A percentile compares a stretch with the other conserved stretches of the same genome.
These are phyloP conservation scores for Austropuccinia psidii DNA, from an alignment of 1,284 basidiomycete genomes.

Conservation along the genomic window DNA sequence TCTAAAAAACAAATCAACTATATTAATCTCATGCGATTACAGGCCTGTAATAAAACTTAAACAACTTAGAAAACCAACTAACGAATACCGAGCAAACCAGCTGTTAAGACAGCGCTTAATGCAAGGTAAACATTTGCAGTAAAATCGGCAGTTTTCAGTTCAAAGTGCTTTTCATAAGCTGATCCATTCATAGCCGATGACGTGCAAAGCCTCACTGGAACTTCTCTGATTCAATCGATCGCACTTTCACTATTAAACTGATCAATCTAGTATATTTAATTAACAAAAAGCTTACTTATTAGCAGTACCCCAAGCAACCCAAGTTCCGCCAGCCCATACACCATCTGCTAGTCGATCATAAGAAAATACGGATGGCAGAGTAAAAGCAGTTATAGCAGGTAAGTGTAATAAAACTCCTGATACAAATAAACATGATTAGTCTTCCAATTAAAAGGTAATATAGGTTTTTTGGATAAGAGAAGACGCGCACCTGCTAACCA, in stretches of 20 bases:
- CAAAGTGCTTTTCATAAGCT: constrained; percentile 14
- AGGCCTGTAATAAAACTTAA: too few relatives aligned
- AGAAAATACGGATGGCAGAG: constrained; percentile 31
- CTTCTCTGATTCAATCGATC: not conserved
- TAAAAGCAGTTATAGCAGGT: constrained; percentile 27
- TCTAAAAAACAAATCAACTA: not conserved
- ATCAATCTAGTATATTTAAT: not conserved
- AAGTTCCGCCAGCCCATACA: constrained; percentile 9
- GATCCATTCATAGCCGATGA: constrained; percentile 6
- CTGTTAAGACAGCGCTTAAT: constrained; percentile 25
- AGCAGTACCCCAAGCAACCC: constrained; percentile 30
- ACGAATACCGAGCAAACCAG: constrained; percentile 34
- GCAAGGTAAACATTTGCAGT: constrained; percentile 30
- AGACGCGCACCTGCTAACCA: constrained; percentile 26
- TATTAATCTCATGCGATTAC: too few relatives aligned
- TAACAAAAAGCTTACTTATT: constrained; percentile 10
- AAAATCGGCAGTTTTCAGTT: constrained; percentile 20
- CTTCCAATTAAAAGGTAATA: too few relatives aligned
- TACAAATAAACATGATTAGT: not conserved
- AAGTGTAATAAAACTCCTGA: constrained; percentile 32
- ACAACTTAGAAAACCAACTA: not conserved
- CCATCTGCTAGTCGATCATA: constrained; percentile 13
- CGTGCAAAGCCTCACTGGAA: constrained; percentile 26
- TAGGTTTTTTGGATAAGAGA: not conserved
- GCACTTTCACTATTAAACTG: not conserved